Base-by-base conservation (phyloP, 192 early-diverging fungal genomes). In the Fimicolochytrium jonesii region DNA sequence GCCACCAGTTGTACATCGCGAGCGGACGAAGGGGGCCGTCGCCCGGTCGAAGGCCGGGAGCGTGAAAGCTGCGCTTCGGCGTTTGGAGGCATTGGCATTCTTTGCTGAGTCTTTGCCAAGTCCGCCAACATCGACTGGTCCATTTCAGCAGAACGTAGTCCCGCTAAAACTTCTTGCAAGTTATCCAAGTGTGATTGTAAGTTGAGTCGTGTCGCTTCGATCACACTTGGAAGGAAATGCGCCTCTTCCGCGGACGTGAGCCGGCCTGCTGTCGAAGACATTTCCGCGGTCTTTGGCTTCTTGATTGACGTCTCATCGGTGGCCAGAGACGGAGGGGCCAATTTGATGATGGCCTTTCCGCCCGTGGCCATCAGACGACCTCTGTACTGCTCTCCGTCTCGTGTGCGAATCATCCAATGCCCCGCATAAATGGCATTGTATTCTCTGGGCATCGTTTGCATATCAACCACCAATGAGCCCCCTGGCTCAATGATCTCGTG, bases 261-360 rank as follows among this genome's bases (percentile, higher is more conserved):
- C 11, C 63, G 72, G 26, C 53, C 59, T 9, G 7, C 25, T 0
- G 61, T 41, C 10, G 59, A 47, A 18, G 70, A 77, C 41, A 77
- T 60, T 45, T 76, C 78, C 2, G 78, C 78, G 1, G 69, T 77
- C 34, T 20, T 26, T 11, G 41, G 52, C 26, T 63, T 59, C 39
- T 41, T 60, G 6, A 55, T 45, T 0, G 25, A 23, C 17, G 57
- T 33, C 28, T 68, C 71, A 31, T 64, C 56, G 4, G 31, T 29
- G 31, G 30, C 31, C 23, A 72, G 17, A 6, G 70, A 61, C n/a
- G 77, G 77, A 15, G 72, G 72, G 5, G 71, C 71, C 22, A 86
- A 73, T 45, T 81, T 78, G 53, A 85, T 78, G 45, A 85, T 86
- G 6, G 84, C 84, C 47, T 79, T 69, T 4, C 84, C 84, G 25